Conservation (phyloP, 2,329 filamentous ascomycete species). For the Diaporthe eres region DNA sequence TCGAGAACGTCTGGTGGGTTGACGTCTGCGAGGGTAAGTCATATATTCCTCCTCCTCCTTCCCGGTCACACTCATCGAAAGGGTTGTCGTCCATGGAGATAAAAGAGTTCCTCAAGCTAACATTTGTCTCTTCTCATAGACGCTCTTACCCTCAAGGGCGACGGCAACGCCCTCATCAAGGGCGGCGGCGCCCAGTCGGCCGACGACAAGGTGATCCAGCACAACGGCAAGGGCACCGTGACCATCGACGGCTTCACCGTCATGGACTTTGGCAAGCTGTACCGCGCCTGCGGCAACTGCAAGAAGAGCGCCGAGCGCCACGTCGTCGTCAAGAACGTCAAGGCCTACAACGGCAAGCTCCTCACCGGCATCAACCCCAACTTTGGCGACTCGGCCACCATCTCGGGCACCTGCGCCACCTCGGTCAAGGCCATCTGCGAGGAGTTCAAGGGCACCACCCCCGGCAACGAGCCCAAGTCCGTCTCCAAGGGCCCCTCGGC, state of each 20-base stretch:
- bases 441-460: constrained; percentile 40
- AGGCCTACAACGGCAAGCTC: constrained; percentile 47
- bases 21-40: constrained; percentile 51
- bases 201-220: constrained; percentile 54
- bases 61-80: neutral
- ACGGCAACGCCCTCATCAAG: constrained; percentile 53
- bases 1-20: constrained; percentile 53
- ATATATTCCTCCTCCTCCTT: neutral
- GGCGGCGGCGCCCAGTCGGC: constrained; percentile 56
- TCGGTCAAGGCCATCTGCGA: constrained; percentile 42
- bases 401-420: constrained; percentile 38
- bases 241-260: constrained; percentile 55
- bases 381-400: constrained; percentile 49
- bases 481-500: constrained; percentile 37
- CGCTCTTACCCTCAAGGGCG: constrained; percentile 53
- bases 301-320: constrained; percentile 55
- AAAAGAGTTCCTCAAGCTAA: neutral
- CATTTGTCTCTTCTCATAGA: constrained; percentile 32
- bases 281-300: constrained; percentile 64
- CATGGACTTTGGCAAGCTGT: constrained; percentile 63
- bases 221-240: constrained; percentile 55
- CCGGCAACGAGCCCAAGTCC: constrained; percentile 41
- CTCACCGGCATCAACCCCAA: constrained; percentile 42
- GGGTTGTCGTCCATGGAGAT: neutral
- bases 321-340: constrained; percentile 58